Base-by-base conservation (phyloP, 495 filamentous ascomycete species). In the Penicillium canescens region DNA sequence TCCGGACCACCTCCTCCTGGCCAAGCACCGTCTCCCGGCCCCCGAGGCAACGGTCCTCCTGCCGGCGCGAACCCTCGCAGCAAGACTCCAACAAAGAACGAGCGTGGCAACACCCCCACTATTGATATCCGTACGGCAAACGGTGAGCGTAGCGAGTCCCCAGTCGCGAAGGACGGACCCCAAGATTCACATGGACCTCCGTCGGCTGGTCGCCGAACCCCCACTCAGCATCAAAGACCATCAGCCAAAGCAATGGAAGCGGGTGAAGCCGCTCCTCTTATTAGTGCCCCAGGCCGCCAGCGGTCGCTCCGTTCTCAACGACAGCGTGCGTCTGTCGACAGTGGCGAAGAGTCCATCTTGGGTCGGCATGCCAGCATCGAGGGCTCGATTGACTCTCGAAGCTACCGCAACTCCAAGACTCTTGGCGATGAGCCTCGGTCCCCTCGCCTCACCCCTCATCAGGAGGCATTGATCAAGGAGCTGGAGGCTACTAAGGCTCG, bases 1-100 rank as follows among this genome's bases (percentile, higher is more conserved):
- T 78, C 88, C 36, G 92, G 92, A 12, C 92, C 93, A 40, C 90
- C 92, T 36, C 93, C 92, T 18, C 86, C 87, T 35, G 89, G 91
- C 34, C 91, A 95, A 70, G 85, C 92, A 14, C 92, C 92, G 1
- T 86, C 86, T 23, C 91, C 92, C 14, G 84, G 85, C 23, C 90
- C 90, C 24, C 77, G 86, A 44, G 58, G 74, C 21, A 71, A 69
- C 18, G 62, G 66, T 6, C 67, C 78, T 24, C 10, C 72, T 68
- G 21, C 53, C 33, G 54, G 41, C 40, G 50, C 60, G 53, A 77
- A 76, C 16, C 69, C 78, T 18, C 69, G 82, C 57, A 85, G 79
- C 62, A 86, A 82, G 58, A 86, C 84, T 0, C 83, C 84, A 1
- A 82, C 83, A 7, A 82, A 75, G 60, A 75, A 65, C 55, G 76